Evolutionary conservation across 2,329 filamentous ascomycete species (phyloP), one percentile per base, ranked within the genome.

Genomic region (Stachybotrys chlorohalonatus): DNA sequence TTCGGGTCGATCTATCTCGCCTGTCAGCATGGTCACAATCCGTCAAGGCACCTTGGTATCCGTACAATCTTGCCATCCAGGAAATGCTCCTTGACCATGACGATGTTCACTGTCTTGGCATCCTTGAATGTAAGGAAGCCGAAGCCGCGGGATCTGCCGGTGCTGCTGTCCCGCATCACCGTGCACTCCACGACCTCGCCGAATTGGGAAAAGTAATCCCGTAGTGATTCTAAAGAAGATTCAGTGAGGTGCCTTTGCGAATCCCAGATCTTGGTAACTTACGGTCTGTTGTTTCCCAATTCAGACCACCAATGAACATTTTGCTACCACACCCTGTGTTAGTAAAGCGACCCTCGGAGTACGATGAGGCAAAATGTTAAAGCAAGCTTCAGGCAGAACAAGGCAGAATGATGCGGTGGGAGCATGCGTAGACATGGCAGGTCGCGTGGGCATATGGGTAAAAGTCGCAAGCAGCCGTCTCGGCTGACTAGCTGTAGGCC

Each of bases 61-160:
- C 75, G 77, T 81, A 97, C 94, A 71, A 99, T 96, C 73, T 99
- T 99, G 58, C 94, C 94, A 68, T 99, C 94, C 24, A 99, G 81
- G 64, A 93, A 95, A 71, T 99, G 94, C 70, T 99, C 94, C 74
- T 99, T 99, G 59, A 99, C 94, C 94, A 99, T 99, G 60, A 99
- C 94, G 62, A 91, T 95, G 69, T 99, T 99, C 61, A 99, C 94
- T 5, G 90, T 96, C 75, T 96, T 96, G 51, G 94, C 88, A 67
- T 99, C 94, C 69, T 90, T 95, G 79, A 99, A 99, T 0, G 94
- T 99, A 58, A 99, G 79, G 74, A 99, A 99, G 32, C 94, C 94
- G 64, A 99, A 99, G 30, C 94, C 94, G 72, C 94, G 85, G 32
- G 94, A 97, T 59, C 94, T 86, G 48, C 94, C 94, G 9, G 91